Percentiles rank a stretch among this genome's conserved stretches.
These are phyloP conservation scores for Panaeolus cyanescens DNA, from an alignment of 768 basidiomycete species.

Conservation along the genomic window DNA sequence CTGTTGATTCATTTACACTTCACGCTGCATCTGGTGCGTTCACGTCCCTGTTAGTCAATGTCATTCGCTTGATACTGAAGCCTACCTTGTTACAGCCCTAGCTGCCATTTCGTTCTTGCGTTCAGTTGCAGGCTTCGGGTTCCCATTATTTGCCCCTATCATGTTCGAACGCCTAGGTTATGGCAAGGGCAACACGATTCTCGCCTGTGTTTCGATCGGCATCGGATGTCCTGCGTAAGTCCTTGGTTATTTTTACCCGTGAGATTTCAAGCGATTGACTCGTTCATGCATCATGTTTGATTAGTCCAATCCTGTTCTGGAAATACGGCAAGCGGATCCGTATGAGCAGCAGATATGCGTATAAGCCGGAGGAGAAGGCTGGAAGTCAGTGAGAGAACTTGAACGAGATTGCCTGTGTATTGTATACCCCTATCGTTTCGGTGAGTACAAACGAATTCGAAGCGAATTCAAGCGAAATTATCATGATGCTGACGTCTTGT, in stretches of 20 bases:
- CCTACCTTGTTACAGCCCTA: conserved; percentile 40
- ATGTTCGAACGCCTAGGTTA: conserved; percentile 70
- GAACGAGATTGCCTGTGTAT: no score
- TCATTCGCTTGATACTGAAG: not conserved
- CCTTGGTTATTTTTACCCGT: no score
- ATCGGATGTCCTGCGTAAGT: conserved; percentile 63
- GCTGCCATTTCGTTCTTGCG: conserved; percentile 67
- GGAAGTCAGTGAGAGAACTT: no score
- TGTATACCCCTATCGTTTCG: no score
- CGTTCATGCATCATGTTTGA: no score
- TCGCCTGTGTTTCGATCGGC: conserved; percentile 57
- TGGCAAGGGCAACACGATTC: conserved; percentile 67
- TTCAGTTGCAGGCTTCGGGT: conserved; percentile 69
- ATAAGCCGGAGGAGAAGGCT: no score
- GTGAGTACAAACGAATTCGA: no score
- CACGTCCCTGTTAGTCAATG: not conserved
- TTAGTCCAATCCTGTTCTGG: conserved; percentile 38
- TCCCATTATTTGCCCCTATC: conserved; percentile 73
- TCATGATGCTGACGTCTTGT: no score
- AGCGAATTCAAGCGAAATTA: no score
- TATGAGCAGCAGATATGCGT: conserved; percentile 42
- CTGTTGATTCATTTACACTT: conserved; percentile 67
- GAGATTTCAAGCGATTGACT: not conserved
- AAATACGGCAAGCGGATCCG: conserved; percentile 44
- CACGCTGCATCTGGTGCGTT: conserved; percentile 66